Conservation (phyloP, 2,329 filamentous ascomycete species). For the Pseudopyrenochaeta lycopersici region DNA sequence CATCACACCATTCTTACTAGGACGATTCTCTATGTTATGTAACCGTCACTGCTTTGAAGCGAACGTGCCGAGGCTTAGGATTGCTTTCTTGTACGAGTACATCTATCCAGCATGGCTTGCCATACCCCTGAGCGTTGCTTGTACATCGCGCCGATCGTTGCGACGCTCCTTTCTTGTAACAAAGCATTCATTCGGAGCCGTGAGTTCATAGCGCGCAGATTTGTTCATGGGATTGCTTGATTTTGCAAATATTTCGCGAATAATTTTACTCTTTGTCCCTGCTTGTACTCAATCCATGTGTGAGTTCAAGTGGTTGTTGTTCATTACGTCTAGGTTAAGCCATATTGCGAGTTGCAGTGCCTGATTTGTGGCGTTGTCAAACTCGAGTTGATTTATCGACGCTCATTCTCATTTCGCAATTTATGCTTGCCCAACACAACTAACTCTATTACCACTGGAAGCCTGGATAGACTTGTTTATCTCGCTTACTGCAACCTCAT, state of each 20-base stretch:
- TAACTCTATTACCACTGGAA: no score
- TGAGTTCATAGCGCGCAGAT: conserved; percentile 3
- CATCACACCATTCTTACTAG: not conserved
- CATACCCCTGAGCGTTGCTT: conserved; percentile 35
- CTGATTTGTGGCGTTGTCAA: not conserved
- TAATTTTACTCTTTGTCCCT: conserved; percentile 13
- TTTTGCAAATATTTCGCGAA: conserved; percentile 10
- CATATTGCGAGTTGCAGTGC: not conserved
- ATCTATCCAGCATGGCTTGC: conserved; percentile 37
- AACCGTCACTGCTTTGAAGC: no score
- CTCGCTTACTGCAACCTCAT: no score
- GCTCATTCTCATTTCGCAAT: no score
- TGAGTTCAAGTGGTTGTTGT: not conserved
- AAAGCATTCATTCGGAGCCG: conserved; percentile 19
- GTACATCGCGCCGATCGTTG: conserved; percentile 9
- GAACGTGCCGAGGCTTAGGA: not conserved
- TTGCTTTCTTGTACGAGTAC: conserved; percentile 43
- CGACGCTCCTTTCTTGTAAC: conserved; percentile 14
- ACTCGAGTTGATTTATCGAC: not conserved
- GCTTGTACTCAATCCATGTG: not conserved
- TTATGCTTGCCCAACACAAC: no score
- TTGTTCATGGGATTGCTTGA: conserved; percentile 5
- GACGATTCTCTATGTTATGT: no score
- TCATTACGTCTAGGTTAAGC: not conserved
- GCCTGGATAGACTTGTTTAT: no score